Percentiles rank a stretch among this genome's conserved stretches.
These are phyloP conservation scores for Xylariomycetidae sp. DNA, from an alignment of 2,329 filamentous ascomycete genomes.

Conservation along the genomic window DNA sequence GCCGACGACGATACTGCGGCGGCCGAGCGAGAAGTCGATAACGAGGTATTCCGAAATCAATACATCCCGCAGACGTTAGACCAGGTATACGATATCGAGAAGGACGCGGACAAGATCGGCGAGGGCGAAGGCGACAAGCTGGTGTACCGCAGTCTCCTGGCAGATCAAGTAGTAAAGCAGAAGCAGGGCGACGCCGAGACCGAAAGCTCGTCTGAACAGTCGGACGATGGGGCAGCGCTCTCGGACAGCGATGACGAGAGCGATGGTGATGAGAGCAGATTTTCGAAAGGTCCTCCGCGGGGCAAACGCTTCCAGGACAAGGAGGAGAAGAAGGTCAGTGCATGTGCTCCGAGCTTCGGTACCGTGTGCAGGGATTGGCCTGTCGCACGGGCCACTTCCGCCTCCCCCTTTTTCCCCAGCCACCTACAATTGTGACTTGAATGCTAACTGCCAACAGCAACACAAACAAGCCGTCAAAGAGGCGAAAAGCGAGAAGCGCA, in stretches of 20 bases:
- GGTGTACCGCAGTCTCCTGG: constrained; percentile 79
- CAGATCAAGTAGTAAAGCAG: constrained; percentile 53
- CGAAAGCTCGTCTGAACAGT: constrained; percentile 34
- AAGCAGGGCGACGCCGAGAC: constrained; percentile 27
- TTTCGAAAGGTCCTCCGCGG: constrained; percentile 63
- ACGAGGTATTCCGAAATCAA: constrained; percentile 89
- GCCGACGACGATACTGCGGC: constrained; percentile 43
- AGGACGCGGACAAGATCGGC: constrained; percentile 73
- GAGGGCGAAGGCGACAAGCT: constrained; percentile 70
- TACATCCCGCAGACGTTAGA: constrained; percentile 95
- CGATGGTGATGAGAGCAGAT: constrained; percentile 45
- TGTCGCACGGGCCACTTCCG: too few relatives aligned
- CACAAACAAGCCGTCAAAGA: constrained; percentile 93
- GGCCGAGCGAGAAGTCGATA: constrained; percentile 67
- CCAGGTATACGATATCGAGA: constrained; percentile 93
- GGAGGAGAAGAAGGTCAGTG: constrained; percentile 68
- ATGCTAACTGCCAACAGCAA: constrained; percentile 20
- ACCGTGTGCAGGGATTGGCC: too few relatives aligned
- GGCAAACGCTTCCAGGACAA: constrained; percentile 89
- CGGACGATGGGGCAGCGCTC: constrained; percentile 43
- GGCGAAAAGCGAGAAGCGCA: constrained; percentile 86
- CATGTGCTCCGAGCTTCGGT: too few relatives aligned
- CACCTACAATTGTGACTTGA: neutral
- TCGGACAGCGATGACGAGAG: constrained; percentile 36
- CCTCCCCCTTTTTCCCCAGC: neutral